These are phyloP conservation scores for Brachypodium distachyon DNA, from an alignment of 202 grass and related monocot species.

Conservation along the genomic window DNA sequence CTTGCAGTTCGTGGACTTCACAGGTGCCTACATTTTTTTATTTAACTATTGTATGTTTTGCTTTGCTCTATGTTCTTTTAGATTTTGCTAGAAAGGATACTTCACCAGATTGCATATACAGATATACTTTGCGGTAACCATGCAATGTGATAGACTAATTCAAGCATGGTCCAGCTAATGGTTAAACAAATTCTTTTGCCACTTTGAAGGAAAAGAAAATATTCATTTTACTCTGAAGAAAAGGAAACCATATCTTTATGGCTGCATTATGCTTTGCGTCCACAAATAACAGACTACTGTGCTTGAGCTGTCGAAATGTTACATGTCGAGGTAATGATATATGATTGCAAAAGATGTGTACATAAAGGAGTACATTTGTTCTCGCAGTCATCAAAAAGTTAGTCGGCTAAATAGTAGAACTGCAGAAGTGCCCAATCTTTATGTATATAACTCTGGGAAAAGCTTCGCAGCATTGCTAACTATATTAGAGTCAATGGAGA, in stretches of 20 bases:
- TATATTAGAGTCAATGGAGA: not conserved
- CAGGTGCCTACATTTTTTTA: constrained; percentile 38
- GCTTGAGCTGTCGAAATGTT: not conserved
- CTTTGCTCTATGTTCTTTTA: constrained; percentile 8
- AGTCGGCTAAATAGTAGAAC: not conserved
- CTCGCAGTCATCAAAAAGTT: not conserved
- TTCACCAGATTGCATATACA: not conserved
- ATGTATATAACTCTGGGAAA: not conserved
- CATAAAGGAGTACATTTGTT: not conserved
- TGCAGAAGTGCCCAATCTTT: not conserved
- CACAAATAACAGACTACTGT: not conserved
- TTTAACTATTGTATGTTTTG: constrained; percentile 14
- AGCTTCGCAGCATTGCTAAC: not conserved
- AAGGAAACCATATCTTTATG: not conserved
- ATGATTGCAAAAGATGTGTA: not conserved
- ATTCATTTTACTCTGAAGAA: not conserved
- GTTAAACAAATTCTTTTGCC: not conserved
- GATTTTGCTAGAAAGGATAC: not conserved
- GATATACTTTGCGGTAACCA: not conserved
- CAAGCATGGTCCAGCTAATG: not conserved
- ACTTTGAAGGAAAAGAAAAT: not conserved
- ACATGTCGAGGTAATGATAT: not conserved
- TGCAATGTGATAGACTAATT: not conserved
- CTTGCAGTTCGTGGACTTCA: constrained; percentile 75
- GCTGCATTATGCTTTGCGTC: not conserved